Evolutionary conservation across 768 basidiomycete species (phyloP).

Genomic region (Ephemerocybe angulata): DNA sequence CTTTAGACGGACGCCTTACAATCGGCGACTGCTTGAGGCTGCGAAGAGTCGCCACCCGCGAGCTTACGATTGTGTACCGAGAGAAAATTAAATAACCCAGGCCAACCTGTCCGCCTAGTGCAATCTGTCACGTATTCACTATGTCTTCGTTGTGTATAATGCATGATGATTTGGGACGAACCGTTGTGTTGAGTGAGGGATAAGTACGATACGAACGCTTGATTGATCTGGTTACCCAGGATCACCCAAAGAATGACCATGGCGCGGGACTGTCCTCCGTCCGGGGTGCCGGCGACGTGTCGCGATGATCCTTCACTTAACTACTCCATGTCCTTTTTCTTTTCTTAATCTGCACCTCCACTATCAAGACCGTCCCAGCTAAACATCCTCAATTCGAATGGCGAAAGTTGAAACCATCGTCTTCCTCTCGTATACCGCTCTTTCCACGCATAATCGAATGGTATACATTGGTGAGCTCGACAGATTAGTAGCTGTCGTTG

Average conservation of each 20-base stretch:
- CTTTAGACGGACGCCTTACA: too few species aligned
- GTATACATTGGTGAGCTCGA: slow-evolving; percentile 74
- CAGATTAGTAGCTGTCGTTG: too few species aligned
- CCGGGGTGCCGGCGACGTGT: background rate
- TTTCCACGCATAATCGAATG: slow-evolving; percentile 97
- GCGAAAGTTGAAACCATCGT: slow-evolving; percentile 74
- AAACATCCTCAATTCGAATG: slow-evolving; percentile 37
- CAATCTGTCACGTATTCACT: background rate
- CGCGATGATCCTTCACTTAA: background rate
- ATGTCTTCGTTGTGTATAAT: background rate
- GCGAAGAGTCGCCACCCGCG: too few species aligned
- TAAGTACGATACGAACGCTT: too few species aligned
- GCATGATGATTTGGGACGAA: background rate
- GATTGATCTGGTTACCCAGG: too few species aligned
- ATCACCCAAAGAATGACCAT: too few species aligned
- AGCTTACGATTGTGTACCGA: too few species aligned
- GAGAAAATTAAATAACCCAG: slow-evolving; percentile 3
- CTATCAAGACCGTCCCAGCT: too few species aligned
- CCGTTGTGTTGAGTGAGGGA: too few species aligned
- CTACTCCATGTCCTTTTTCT: background rate
- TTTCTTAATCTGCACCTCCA: background rate
- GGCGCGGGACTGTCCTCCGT: background rate
- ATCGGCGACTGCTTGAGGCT: too few species aligned
- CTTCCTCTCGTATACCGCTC: slow-evolving; percentile 88
- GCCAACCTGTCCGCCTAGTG: background rate